phyloP scores from a whole-genome alignment of 768 basidiomycete genomes.

The Suillus subaureus region DNA sequence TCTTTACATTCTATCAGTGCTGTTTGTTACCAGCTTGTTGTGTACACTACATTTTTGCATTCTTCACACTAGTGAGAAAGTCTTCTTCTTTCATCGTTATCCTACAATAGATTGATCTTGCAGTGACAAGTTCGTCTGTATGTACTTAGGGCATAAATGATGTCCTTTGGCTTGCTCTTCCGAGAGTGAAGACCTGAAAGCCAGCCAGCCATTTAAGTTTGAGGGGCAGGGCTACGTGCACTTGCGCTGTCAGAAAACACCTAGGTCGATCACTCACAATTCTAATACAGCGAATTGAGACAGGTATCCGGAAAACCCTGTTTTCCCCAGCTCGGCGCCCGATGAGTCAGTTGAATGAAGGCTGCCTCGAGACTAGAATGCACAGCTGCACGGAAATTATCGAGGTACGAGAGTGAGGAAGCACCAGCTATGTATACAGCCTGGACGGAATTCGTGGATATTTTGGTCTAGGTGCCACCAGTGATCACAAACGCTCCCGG shows the following conservation, averaged over 20 bases:
- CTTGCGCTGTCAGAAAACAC: background rate
- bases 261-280: background rate
- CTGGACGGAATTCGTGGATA: background rate
- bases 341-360: background rate
- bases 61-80: background rate
- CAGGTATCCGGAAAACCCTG: background rate
- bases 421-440: background rate
- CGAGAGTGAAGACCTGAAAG: background rate
- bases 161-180: background rate
- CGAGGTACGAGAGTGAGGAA: background rate
- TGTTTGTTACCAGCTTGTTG: background rate
- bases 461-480: background rate
- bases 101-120: background rate
- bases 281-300: background rate
- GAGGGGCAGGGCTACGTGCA: background rate
- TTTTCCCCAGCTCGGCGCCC: background rate
- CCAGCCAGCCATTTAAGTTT: background rate
- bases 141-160: background rate
- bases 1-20: background rate
- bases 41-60: background rate
- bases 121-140: background rate
- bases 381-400: background rate
- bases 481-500: background rate
- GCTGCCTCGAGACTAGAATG: background rate
- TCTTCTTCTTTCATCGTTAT: background rate